Conservation (phyloP, 305 asterid genomes). For the Lippia alba region DNA sequence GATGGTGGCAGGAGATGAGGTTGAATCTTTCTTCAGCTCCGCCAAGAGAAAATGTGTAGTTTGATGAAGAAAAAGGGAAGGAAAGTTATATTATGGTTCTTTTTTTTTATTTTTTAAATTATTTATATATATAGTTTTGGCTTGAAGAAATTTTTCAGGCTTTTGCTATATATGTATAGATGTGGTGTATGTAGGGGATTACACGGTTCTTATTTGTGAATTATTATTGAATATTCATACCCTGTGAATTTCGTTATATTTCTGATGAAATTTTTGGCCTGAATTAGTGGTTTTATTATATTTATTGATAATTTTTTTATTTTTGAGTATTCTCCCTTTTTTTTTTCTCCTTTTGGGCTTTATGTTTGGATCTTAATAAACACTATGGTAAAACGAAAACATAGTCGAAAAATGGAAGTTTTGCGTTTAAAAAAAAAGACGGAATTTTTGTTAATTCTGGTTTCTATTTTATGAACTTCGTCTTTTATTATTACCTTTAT, state of each 20-base stretch:
- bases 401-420: no score
- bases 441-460: no score
- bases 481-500: no score
- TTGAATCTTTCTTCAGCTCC: constrained; percentile 57
- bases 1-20: constrained; percentile 46
- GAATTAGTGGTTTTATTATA: neutral
- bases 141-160: constrained; percentile 5
- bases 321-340: neutral
- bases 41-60: constrained; percentile 44
- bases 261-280: no score
- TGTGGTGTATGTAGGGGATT: constrained; percentile 35
- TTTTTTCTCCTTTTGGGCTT: neutral
- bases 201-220: constrained; percentile 28
- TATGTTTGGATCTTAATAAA: neutral
- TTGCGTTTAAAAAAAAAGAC: no score
- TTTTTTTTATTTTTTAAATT: neutral
- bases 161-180: neutral
- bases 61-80: constrained; percentile 21
- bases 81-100: neutral
- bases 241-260: neutral
- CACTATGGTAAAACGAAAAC: no score
- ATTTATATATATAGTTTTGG: neutral
- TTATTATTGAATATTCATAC: neutral
- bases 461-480: no score
- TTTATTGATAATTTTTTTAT: neutral